Conservation (phyloP, 805 yeast species). For the Kluyveromyces dobzhanskii region DNA sequence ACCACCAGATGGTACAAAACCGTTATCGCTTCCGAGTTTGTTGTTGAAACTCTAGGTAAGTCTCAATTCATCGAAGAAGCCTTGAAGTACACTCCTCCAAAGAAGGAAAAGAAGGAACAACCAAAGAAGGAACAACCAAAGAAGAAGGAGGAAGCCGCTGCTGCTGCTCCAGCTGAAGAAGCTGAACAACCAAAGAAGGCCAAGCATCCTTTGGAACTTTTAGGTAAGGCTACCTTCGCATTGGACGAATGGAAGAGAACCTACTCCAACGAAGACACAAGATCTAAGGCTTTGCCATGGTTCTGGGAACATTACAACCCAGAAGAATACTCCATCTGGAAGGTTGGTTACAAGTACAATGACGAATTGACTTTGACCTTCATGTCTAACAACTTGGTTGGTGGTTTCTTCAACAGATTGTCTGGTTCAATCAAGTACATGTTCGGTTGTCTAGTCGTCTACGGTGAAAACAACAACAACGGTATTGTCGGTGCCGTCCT, state of each 20-base stretch:
- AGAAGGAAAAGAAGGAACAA: slow-evolving; percentile 47
- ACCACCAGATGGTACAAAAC: slow-evolving; percentile 69
- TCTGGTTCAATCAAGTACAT: slow-evolving; percentile 80
- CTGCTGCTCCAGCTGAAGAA: slow-evolving; percentile 24
- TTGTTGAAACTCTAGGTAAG: slow-evolving; percentile 40
- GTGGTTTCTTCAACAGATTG: slow-evolving; percentile 95
- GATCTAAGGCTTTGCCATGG: slow-evolving; percentile 87
- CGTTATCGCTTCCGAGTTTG: slow-evolving; percentile 37
- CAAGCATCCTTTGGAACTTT: slow-evolving; percentile 81
- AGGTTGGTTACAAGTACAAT: slow-evolving; percentile 90
- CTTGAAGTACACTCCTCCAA: slow-evolving; percentile 51
- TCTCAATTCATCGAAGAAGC: slow-evolving; percentile 57
- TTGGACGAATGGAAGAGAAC: slow-evolving; percentile 90
- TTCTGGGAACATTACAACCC: slow-evolving; percentile 93
- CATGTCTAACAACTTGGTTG: slow-evolving; percentile 95
- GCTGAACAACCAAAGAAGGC: slow-evolving; percentile 56
- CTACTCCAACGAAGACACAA: slow-evolving; percentile 94
- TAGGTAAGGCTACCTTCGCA: slow-evolving; percentile 56
- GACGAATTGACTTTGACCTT: slow-evolving; percentile 92
- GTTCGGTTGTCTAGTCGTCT: slow-evolving; percentile 85
- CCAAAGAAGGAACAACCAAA: slow-evolving; percentile 33
- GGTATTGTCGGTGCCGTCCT: slow-evolving; percentile 91
- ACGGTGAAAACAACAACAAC: slow-evolving; percentile 95
- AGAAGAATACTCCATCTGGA: slow-evolving; percentile 88
- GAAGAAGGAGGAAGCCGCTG: slow-evolving; percentile 33